A percentile compares a stretch with the other conserved stretches of the same genome.
Conservation (phyloP, 352 stramenopile species). For the Thalassiosira mediterranea region DNA sequence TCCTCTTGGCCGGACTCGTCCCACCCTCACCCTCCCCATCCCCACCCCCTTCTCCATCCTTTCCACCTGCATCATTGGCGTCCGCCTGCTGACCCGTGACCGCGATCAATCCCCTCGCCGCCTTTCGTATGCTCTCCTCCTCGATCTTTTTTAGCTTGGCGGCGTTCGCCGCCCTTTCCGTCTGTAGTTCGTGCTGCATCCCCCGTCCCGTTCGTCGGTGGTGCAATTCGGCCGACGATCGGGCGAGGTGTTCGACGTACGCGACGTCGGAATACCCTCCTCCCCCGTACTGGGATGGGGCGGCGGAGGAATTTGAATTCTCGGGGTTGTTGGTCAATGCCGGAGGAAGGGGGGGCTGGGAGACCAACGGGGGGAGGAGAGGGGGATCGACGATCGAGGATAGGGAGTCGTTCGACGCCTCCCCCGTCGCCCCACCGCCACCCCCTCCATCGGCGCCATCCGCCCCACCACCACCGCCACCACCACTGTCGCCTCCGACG, state of each 20-base stretch:
- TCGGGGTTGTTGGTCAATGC: background rate
- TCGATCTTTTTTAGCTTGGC: conserved; percentile 15
- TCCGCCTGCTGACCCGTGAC: background rate
- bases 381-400: background rate
- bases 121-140: conserved; percentile 18
- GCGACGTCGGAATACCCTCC: conserved; percentile 28
- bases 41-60: background rate
- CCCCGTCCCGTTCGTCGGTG: conserved; percentile 68
- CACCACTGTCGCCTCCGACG: background rate
- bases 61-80: conserved; percentile 2
- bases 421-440: background rate
- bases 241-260: conserved; percentile 73
- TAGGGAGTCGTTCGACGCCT: conserved; percentile 1
- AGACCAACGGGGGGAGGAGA: conserved; percentile 14
- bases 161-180: conserved; percentile 11
- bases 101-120: conserved; percentile 18
- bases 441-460: background rate
- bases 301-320: too few species aligned
- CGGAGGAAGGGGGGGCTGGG: conserved; percentile 13
- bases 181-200: conserved; percentile 36
- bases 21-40: background rate
- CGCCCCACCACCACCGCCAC: background rate
- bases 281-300: too few species aligned
- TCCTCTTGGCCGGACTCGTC: conserved; percentile 24
- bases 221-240: conserved; percentile 73